Evolutionary conservation across 371 early-diverging fungal species (phyloP), one percentile per base, ranked within the genome.

Genomic region (Choanephora cucurbitarum): DNA sequence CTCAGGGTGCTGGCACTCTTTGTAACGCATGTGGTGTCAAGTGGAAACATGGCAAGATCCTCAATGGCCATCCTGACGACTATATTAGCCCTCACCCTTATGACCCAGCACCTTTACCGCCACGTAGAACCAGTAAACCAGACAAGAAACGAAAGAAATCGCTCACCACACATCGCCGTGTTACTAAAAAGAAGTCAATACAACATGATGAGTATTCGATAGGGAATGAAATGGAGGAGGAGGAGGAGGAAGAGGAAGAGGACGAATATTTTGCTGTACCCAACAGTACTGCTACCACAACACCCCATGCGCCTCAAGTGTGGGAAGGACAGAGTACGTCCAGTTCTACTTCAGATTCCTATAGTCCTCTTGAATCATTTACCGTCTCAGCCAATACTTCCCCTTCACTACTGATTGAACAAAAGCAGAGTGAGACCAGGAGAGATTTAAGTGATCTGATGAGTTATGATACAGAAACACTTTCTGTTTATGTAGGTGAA

Each of bases 11-110:
- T 49, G 87, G 87, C 19, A 83, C 91, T 5, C 80, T 95, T 18
- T 94, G 95, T 71, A 95, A 94, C 70, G 89, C 92, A 0, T 95
- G 95, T 69, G 94, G 95, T 28, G 90, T 96, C 14, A 93, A 94
- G 67, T 92, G 92, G 88, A 88, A 86, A 45, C 82, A 86, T 39
- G 86, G 88, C 44, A 86, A 88, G 56, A 85, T 88, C 15, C 55
- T 84, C 8, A 55, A 48, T 23, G 44, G 43, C n/a, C 33, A 46
- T 41, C 41, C 49, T 24, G n/a, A 40, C n/a, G n/a, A n/a, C n/a
- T n/a, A n/a, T n/a, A n/a, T n/a, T n/a, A n/a, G n/a, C n/a, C n/a
- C n/a, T 52, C 6, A 31, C 28, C 28, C 7, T 28, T 7, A 28
- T 28, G 28, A 28, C 28, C 28, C 28, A 28, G 5, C 28, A 33